phyloP scores from a whole-genome alignment of 108 stramenopile genomes.

The Poteriospumella lacustris region DNA sequence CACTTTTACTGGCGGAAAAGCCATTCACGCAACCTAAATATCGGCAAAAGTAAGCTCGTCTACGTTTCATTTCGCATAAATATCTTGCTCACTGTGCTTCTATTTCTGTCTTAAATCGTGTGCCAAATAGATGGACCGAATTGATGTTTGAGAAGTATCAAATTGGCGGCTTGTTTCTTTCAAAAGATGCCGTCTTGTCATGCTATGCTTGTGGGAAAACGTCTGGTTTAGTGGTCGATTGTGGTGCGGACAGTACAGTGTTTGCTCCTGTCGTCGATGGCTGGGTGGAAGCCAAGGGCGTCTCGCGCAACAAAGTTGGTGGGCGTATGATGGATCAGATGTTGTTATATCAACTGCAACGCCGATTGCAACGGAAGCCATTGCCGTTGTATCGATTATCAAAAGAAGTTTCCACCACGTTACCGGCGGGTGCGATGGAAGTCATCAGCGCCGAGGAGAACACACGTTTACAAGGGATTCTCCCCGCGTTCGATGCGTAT shows the following conservation, averaged over 20 bases:
- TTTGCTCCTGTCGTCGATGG: constrained; percentile 46
- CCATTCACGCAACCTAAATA: not conserved
- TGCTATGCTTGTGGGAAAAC: constrained; percentile 51
- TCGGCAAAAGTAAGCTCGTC: constrained; percentile 11
- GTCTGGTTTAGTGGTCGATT: constrained; percentile 43
- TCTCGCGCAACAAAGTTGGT: constrained; percentile 7
- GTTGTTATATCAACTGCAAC: not conserved
- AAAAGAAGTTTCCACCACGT: not conserved
- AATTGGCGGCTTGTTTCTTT: constrained; percentile 42
- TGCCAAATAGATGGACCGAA: constrained; percentile 29
- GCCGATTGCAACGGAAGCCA: not conserved
- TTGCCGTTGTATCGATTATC: not conserved
- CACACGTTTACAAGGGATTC: not conserved
- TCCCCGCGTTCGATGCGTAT: not conserved
- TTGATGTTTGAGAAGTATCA: constrained; percentile 50
- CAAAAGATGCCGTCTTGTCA: constrained; percentile 45
- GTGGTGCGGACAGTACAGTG: constrained; percentile 37
- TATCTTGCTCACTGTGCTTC: no score
- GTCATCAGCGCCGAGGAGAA: constrained; percentile 6
- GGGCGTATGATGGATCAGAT: constrained; percentile 23
- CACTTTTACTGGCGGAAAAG: constrained; percentile 41
- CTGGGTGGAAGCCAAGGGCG: constrained; percentile 33
- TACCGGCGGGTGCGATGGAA: not conserved
- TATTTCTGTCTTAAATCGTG: no score
- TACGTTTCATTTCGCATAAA: no score